Percentiles rank a stretch among this genome's conserved stretches.
These are phyloP conservation scores for Sisymbrium irio DNA, from an alignment of 345 rosid genomes.

Conservation along the genomic window DNA sequence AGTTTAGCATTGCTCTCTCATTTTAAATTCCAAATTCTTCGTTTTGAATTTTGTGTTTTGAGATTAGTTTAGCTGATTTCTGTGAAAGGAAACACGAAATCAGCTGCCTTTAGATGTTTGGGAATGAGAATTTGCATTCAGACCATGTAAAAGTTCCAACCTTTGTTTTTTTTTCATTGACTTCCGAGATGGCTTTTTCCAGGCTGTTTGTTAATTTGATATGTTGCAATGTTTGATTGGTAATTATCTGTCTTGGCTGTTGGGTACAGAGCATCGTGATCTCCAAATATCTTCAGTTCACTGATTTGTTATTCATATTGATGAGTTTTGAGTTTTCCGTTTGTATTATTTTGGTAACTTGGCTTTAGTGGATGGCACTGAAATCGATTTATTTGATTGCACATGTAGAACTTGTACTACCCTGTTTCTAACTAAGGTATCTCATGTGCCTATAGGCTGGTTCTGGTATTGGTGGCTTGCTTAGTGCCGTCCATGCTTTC, in stretches of 20 bases:
- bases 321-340: background rate
- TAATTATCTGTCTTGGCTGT: background rate
- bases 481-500: conserved; percentile 79
- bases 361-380: background rate
- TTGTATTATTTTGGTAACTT: background rate
- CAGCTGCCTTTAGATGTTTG: conserved; percentile 15
- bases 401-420: background rate
- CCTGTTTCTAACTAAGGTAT: conserved; percentile 15
- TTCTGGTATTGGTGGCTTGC: conserved; percentile 84
- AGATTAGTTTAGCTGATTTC: background rate
- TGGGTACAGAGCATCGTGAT: background rate
- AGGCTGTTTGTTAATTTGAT: background rate
- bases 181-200: background rate
- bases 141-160: background rate
- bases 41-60: background rate
- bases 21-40: background rate
- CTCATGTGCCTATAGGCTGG: conserved; percentile 58
- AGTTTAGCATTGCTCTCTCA: conserved; percentile 16
- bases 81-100: background rate
- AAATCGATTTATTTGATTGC: background rate
- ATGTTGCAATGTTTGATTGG: background rate
- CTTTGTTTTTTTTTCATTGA: background rate
- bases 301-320: background rate
- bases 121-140: background rate
- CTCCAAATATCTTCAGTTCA: background rate